These are phyloP conservation scores for Sporormia fimetaria DNA, from an alignment of 495 filamentous ascomycete species.

Conservation along the genomic window DNA sequence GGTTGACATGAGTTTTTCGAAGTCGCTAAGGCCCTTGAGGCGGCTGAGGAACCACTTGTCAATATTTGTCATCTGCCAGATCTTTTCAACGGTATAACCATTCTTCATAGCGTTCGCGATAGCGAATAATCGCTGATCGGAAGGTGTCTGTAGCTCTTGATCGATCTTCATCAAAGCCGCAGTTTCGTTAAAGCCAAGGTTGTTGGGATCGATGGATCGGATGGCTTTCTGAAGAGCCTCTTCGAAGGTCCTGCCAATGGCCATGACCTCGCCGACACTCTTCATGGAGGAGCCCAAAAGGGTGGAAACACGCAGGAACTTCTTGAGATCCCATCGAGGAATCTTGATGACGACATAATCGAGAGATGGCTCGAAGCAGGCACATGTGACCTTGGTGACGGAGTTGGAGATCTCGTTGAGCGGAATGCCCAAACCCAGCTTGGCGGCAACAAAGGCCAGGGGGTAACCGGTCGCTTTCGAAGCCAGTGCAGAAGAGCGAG, in stretches of 20 bases:
- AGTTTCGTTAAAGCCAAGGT: conserved; percentile 90
- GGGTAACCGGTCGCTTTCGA: conserved; percentile 98
- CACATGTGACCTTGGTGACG: conserved; percentile 90
- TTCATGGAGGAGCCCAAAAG: conserved; percentile 97
- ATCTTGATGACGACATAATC: conserved; percentile 99
- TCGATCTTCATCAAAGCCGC: conserved; percentile 90
- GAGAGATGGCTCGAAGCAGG: conserved; percentile 97
- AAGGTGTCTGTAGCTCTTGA: conserved; percentile 89
- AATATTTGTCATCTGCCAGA: conserved; percentile 95
- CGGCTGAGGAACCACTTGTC: conserved; percentile 94
- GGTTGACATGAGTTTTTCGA: conserved; percentile 61
- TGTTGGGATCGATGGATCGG: conserved; percentile 85
- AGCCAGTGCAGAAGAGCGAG: conserved; percentile 87
- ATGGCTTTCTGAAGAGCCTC: conserved; percentile 99
- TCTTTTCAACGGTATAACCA: conserved; percentile 88
- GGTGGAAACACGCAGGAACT: conserved; percentile 92
- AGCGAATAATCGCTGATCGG: conserved; percentile 92
- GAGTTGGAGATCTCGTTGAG: conserved; percentile 94
- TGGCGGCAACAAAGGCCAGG: conserved; percentile 91
- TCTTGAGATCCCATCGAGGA: conserved; percentile 96
- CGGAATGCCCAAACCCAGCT: conserved; percentile 86
- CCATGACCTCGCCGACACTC: conserved; percentile 98
- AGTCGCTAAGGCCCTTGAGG: conserved; percentile 82
- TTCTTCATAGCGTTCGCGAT: conserved; percentile 95
- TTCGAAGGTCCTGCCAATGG: conserved; percentile 91